phyloP scores from a whole-genome alignment of 257 asterid species.

The Marsdenia floribunda region DNA sequence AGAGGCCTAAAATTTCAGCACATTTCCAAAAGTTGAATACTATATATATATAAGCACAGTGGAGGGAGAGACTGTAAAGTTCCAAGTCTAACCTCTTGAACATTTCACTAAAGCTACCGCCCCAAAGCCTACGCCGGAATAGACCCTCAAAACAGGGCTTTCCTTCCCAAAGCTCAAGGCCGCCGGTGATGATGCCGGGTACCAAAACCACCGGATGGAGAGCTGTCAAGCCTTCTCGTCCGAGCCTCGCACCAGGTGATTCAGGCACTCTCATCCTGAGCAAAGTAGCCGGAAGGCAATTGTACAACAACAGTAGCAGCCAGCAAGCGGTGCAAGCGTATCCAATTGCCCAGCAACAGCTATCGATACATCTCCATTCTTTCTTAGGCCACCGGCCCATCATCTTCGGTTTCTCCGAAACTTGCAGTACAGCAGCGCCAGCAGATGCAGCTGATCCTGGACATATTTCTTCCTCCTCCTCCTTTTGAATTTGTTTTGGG shows the following conservation, averaged over 20 bases:
- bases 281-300: constrained; percentile 44
- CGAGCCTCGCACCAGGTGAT: constrained; percentile 56
- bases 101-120: constrained; percentile 70
- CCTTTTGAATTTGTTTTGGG: constrained; percentile 17
- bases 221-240: constrained; percentile 49
- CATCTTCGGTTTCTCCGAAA: constrained; percentile 16
- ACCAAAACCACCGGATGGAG: constrained; percentile 75
- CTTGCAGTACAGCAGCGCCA: background rate
- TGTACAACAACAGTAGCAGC: constrained; percentile 48
- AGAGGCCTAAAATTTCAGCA: constrained; percentile 53
- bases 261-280: constrained; percentile 47
- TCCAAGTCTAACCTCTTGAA: constrained; percentile 50
- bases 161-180: constrained; percentile 96
- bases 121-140: constrained; percentile 82
- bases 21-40: constrained; percentile 5
- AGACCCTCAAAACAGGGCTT: constrained; percentile 77
- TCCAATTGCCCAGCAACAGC: constrained; percentile 64
- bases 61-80: background rate
- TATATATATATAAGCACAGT: background rate
- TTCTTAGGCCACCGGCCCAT: constrained; percentile 12
- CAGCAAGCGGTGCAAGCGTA: constrained; percentile 66
- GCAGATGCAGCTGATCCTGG: constrained; percentile 3
- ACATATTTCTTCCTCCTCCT: constrained; percentile 7
- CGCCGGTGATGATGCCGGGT: constrained; percentile 93
- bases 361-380: constrained; percentile 62